Evolutionary conservation across 371 early-diverging fungal species (phyloP), one percentile per base, ranked within the genome.

Genomic region (Haplosporangium sp.): DNA sequence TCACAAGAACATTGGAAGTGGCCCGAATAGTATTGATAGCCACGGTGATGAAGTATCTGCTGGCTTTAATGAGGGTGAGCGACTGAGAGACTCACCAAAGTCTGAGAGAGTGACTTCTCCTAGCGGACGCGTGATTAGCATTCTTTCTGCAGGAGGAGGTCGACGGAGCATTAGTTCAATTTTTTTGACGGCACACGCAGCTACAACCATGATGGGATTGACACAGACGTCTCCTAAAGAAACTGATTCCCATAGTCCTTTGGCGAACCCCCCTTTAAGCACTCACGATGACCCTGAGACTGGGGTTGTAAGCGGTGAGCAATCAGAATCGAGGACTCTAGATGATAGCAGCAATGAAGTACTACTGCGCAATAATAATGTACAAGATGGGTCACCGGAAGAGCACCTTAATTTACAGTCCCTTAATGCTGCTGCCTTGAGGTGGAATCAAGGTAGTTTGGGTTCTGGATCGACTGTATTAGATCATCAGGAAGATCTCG

Each of bases 181-280:
- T 34, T 78, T 73, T 64, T 59, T 78, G 55, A 63, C 63, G 13
- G 74, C 71, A 4, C 74, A 78, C 61, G 79, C 74, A 0, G 74
- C 74, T 0, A 6, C 65, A 1, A 40, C 69, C 20, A 70, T 78
- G 74, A 56, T 69, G 61, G 56, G 71, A 0, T 19, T 78, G 20
- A 10, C 15, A 0, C 66, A 66, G 10, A 37, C 19, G 55, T 3
- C 19, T 55, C 7, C 13, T 55, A 7, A 34, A 8, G 27, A 27
- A 55, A 3, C 20, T 15, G 48, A 48, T 48, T 48, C 48, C n/a
- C 48, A 17, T 13, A 2, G n/a, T n/a, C 3, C 13, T 48, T 48
- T n/a, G 17, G 13, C 48, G n/a, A 13, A 48, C n/a, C 13, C 48
- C 13, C 13, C 9, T 4, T 3, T n/a, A 48, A 5, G n/a, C 4